Percentiles rank a stretch among this genome's conserved stretches.
phyloP scores from a whole-genome alignment of 1,284 basidiomycete species.

The Ceratobasidium sp. region DNA sequence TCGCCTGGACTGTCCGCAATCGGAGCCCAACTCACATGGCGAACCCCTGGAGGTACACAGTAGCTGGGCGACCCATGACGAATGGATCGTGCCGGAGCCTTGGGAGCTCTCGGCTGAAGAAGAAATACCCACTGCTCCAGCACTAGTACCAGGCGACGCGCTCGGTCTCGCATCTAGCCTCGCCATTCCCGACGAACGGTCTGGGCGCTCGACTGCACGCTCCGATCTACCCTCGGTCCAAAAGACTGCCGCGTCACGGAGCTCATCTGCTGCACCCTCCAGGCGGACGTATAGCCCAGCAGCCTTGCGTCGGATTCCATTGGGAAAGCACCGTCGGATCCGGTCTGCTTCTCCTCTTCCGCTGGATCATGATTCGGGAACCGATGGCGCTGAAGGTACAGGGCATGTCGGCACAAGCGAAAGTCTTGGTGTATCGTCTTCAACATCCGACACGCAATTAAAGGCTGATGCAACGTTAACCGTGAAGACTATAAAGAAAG shows the following conservation, averaged over 20 bases:
- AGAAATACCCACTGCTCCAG: background rate
- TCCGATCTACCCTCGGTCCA: slow-evolving; percentile 25
- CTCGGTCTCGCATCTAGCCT: slow-evolving; percentile 31
- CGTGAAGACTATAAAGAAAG: slow-evolving; percentile 50
- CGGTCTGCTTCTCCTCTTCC: slow-evolving; percentile 32
- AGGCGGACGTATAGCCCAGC: slow-evolving; percentile 46
- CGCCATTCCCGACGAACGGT: slow-evolving; percentile 15
- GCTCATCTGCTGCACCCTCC: slow-evolving; percentile 44
- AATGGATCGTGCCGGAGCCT: slow-evolving; percentile 45
- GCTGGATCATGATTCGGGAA: slow-evolving; percentile 43
- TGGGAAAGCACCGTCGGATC: slow-evolving; percentile 38
- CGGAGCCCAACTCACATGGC: slow-evolving; percentile 16
- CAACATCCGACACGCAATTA: slow-evolving; percentile 27
- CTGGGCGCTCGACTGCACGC: slow-evolving; percentile 21
- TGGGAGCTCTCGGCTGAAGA: slow-evolving; percentile 47
- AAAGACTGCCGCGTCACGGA: slow-evolving; percentile 36
- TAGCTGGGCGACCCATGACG: slow-evolving; percentile 38
- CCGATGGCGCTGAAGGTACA: slow-evolving; percentile 16
- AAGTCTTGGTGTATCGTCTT: slow-evolving; percentile 10
- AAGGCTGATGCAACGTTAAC: background rate
- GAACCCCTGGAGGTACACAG: slow-evolving; percentile 32
- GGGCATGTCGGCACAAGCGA: background rate
- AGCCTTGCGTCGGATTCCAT: slow-evolving; percentile 41
- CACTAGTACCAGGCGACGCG: slow-evolving; percentile 12
- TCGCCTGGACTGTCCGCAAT: background rate